Base-by-base conservation (phyloP, 2,329 filamentous ascomycete species). In the Cladosporium sp. region DNA sequence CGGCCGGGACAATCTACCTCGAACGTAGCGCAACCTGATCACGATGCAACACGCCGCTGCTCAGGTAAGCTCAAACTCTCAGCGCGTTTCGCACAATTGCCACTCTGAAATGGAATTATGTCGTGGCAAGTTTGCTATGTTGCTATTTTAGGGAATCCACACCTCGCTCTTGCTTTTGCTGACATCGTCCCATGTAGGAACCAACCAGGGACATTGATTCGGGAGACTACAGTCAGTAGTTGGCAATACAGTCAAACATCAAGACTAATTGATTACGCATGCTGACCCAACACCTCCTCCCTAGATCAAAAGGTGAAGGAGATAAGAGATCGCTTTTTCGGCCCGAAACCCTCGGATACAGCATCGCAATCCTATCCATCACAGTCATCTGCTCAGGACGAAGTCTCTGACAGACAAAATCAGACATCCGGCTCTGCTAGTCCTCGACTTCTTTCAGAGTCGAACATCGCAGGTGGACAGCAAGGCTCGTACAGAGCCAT, bases 401-500 rank as follows among this genome's bases (percentile, higher is more conserved):
- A 59, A 16, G 58, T 40, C 9, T 57, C 58, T 33, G 60, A 63
- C 37, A 55, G 63, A 61, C 72, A 57, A 63, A 74, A 72, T 62
- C 72, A 68, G 50, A 69, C 56, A 57, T 72, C 63, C 62, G 72
- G 63, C 49, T 67, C 70, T 32, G 63, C 70, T 10, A 71, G 71
- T 54, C 70, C 74, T 52, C 75, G 64, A 52, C 58, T 63, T 34
- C 57, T 56, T 33, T 72, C 40, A 43, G 50, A 53, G 79, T 54
- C 73, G 76, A 58, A 78, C 81, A 60, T 81, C 82, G 59, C 79
- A 82, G 63, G 80, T 79, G 37, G 78, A 77, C 45, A 82, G 82
- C 57, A 74, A 77, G 77, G 78, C 54, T 60, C 72, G 49, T 67
- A 72, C 22, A 79, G 75, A 64, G 64, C 66, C 63, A 76, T 81